A percentile compares a stretch with the other conserved stretches of the same genome.
Conservation (phyloP, 2,329 filamentous ascomycete species). For the Aspergillus tanneri region DNA sequence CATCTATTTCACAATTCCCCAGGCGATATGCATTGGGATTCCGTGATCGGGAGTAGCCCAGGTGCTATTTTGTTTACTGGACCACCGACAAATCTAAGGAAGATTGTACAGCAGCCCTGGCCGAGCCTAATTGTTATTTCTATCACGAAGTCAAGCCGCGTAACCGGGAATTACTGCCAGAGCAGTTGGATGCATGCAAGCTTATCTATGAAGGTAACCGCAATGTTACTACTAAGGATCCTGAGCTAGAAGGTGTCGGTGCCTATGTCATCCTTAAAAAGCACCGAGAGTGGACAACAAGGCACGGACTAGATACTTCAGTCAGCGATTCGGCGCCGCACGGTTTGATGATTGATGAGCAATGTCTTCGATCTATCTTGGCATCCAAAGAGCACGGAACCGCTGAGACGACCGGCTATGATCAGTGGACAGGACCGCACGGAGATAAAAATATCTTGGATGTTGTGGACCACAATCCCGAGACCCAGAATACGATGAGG, state of each 20-base stretch:
- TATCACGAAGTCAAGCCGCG: neutral
- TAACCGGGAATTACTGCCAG: too few species aligned
- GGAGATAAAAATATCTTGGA: neutral
- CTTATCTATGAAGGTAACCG: neutral
- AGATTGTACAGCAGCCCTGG: neutral
- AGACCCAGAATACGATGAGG: neutral
- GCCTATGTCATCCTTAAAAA: neutral
- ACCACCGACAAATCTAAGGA: neutral
- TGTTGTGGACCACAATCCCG: too few species aligned
- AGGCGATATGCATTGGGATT: too few species aligned
- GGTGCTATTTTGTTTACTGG: neutral
- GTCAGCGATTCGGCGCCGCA: neutral
- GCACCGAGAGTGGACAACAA: neutral
- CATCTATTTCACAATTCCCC: too few species aligned
- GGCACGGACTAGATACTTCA: neutral
- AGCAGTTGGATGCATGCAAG: neutral
- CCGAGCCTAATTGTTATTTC: neutral
- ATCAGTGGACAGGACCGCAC: neutral
- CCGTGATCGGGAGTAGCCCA: neutral
- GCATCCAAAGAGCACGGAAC: neutral
- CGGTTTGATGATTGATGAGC: neutral
- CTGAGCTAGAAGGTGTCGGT: neutral
- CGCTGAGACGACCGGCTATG: too few species aligned
- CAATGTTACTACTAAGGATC: neutral
- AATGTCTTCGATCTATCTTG: neutral